phyloP scores from a whole-genome alignment of 257 asterid genomes.

The Henckelia pumila region DNA sequence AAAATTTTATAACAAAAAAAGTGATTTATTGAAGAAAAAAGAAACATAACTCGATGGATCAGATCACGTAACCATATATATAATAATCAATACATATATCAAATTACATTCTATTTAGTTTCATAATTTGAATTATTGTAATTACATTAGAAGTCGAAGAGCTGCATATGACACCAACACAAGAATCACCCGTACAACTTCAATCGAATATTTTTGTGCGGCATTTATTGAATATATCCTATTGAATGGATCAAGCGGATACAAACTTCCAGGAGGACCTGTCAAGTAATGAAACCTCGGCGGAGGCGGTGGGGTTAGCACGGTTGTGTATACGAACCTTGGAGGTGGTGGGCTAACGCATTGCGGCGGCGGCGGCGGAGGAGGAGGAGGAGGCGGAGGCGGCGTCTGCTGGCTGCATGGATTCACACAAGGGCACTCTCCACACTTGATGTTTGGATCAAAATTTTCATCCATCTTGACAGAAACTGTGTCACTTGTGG shows the following conservation, averaged over 20 bases:
- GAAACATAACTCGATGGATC: neutral
- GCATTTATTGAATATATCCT: neutral
- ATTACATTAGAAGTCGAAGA: conserved; percentile 14
- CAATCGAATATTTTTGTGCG: neutral
- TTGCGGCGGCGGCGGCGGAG: conserved; percentile 25
- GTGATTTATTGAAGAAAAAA: neutral
- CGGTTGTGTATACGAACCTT: conserved; percentile 23
- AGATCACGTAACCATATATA: neutral
- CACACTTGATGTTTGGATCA: conserved; percentile 54
- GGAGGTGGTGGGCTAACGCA: conserved; percentile 31
- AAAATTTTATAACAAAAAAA: too few species aligned
- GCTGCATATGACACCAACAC: neutral
- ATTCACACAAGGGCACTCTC: conserved; percentile 64
- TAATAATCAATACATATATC: too few species aligned
- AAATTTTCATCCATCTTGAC: conserved; percentile 25
- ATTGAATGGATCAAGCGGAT: conserved; percentile 18
- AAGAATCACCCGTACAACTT: neutral
- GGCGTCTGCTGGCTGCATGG: conserved; percentile 44
- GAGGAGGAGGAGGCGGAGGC: conserved; percentile 25
- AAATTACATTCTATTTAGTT: neutral
- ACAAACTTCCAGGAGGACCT: conserved; percentile 12
- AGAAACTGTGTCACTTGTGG: conserved; percentile 2
- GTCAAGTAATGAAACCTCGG: neutral
- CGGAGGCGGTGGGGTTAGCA: conserved; percentile 4
- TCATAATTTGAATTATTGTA: conserved; percentile 5